A percentile compares a stretch with the other conserved stretches of the same genome.
These are phyloP conservation scores for Globisporangium middletonii DNA, from an alignment of 352 stramenopile genomes.

Conservation along the genomic window DNA sequence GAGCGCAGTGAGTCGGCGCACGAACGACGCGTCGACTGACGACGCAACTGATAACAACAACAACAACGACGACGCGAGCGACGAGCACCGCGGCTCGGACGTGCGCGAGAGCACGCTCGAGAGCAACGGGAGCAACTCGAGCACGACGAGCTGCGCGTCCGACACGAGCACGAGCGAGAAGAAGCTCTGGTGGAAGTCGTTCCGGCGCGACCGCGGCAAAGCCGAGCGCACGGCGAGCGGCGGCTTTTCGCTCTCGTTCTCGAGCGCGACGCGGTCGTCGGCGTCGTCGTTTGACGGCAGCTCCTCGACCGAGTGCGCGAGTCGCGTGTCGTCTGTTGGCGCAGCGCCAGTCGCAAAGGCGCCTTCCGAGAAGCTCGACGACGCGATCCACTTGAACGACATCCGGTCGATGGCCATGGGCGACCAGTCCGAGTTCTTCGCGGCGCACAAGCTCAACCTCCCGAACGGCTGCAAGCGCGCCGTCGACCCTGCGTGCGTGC, in stretches of 20 bases:
- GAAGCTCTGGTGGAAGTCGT: constrained; percentile 66
- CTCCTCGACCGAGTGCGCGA: constrained; percentile 4
- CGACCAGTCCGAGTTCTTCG: constrained; percentile 51
- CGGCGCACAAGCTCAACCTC: constrained; percentile 32
- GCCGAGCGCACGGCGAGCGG: constrained; percentile 61
- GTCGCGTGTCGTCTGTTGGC: constrained; percentile 2
- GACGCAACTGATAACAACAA: neutral
- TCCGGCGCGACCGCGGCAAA: constrained; percentile 51
- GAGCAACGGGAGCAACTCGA: constrained; percentile 13
- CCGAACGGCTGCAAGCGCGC: constrained; percentile 42
- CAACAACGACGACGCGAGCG: neutral
- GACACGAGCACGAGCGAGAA: constrained; percentile 46
- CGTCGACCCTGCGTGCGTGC: constrained; percentile 43
- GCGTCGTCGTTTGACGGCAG: constrained; percentile 15
- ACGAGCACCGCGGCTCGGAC: too few relatives aligned
- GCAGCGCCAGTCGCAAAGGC: constrained; percentile 10
- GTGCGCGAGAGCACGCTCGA: constrained; percentile 9
- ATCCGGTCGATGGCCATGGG: constrained; percentile 42
- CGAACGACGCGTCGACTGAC: too few relatives aligned
- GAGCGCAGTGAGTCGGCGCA: neutral
- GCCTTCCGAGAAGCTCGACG: constrained; percentile 33
- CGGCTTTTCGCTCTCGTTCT: constrained; percentile 49
- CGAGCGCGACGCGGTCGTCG: constrained; percentile 20
- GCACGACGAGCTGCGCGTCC: constrained; percentile 29
- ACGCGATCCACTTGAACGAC: constrained; percentile 54